These are phyloP conservation scores for Venturia aucupariae DNA, from an alignment of 2,329 filamentous ascomycete genomes.

Conservation along the genomic window DNA sequence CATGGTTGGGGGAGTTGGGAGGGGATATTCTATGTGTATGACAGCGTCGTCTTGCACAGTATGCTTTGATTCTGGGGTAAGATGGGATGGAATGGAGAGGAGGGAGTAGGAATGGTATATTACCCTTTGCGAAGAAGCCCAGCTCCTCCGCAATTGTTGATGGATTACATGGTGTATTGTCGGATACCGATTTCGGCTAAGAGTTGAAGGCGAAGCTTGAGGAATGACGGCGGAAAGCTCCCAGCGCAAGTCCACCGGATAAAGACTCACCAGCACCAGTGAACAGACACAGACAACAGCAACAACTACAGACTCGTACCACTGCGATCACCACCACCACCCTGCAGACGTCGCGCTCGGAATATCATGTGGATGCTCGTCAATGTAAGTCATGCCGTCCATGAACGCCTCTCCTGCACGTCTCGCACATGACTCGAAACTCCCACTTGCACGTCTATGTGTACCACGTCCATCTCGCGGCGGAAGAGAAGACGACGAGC, in stretches of 20 bases:
- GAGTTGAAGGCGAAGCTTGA: background rate
- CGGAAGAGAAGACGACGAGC: no score
- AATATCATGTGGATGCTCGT: no score
- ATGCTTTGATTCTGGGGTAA: background rate
- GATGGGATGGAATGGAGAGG: background rate
- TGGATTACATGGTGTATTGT: background rate
- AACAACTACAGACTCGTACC: no score
- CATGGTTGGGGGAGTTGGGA: conserved; percentile 23
- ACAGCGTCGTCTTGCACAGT: background rate
- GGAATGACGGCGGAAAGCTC: no score
- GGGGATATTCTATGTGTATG: background rate
- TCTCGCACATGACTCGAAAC: background rate
- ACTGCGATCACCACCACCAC: no score
- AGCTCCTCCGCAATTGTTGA: background rate
- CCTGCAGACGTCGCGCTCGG: no score
- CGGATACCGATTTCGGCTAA: conserved; percentile 2
- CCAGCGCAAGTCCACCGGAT: background rate
- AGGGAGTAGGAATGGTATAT: no score
- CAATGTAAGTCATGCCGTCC: no score
- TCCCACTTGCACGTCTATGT: no score
- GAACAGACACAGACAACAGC: background rate
- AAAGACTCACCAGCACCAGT: conserved; percentile 4
- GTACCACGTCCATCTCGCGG: no score
- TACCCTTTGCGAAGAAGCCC: background rate
- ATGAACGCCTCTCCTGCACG: background rate